Evolutionary conservation across 1,284 basidiomycete species (phyloP), one percentile per base, ranked within the genome.

Genomic region (Trametes sp.): DNA sequence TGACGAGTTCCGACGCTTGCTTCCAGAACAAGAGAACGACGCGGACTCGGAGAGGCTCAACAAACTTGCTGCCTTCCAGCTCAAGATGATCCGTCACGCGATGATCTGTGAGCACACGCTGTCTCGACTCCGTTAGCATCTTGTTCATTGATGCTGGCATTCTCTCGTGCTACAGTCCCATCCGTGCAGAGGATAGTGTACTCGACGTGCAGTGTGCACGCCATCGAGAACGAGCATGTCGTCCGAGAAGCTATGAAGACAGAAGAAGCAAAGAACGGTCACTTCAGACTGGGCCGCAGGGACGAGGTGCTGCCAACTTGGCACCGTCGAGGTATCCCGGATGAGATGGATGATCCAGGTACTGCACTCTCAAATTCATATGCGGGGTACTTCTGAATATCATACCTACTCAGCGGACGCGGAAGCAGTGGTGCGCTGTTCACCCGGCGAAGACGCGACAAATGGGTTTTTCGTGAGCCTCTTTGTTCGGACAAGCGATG

Each of bases 391-490:
- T 24, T 63, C 42, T 21, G 14, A 45, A n/a, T n/a, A n/a, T 49
- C 31, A 13, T 50, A 55, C 53, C 9, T 45, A 61, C 56, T 26
- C 57, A 89, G 90, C 77, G 7, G 77, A 89, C 64, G 89, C 93
- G 1, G 79, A 84, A 8, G 86, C 88, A 2, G 78, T 97, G 23
- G 78, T 98, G 41, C 86, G 96, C n/a, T 98, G 95, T 76, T 83
- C 85, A 26, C 93, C 95, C 0, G 89, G 87, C 38, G 92, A 92
- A 64, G 95, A 98, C 72, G 86, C 84, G 44, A 98, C 95, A 19
- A 98, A 98, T 73, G 96, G 96, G 0, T 98, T 98, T 80, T 98
- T 98, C 70, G 95, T 98, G 23, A 88, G 93, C 28, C 93, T 94
- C 75, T 95, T 97, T 72, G 79, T 93, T 48, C 72, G 73, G 51